Base-by-base conservation (phyloP, 148 eudicot species). In the Amaranthus palmeri region DNA sequence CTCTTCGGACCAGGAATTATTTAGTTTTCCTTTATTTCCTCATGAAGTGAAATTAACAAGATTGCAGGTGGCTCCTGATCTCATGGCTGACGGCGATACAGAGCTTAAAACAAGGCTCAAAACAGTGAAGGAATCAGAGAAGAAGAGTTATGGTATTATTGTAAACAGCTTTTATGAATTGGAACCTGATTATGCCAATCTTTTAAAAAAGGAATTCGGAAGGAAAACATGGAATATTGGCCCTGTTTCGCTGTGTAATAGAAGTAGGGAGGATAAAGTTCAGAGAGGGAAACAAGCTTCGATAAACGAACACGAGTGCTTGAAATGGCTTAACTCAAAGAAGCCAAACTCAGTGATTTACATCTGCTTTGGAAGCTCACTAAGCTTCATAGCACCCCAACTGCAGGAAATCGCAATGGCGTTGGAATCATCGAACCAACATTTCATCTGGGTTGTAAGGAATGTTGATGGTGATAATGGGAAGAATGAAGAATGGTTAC, bases 161-260 rank as follows among this genome's bases (percentile, higher is more conserved):
- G 73, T 81, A 0, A 89, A 92, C 68, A 89, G 88, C 76, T 87
- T 90, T 70, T 84, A 84, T 51, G 96, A 90, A 85, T 86, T 90
- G 15, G 96, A 90, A 64, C 83, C 87, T 0, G 88, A 72, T 4
- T 91, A 89, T 64, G 92, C 81, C 0, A 76, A 83, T 46, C 61
- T 85, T 43, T 84, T 71, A 67, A 74, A 75, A 63, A 72, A 73
- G 10, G 87, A 79, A 12, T 36, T 87, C 75, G 86, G 86, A 3
- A 80, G 83, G 54, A 78, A 75, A 54, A 75, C 88, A 4, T 91
- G 97, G 97, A 81, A 76, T 53, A 70, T 87, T 0, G 93, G 97
- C 4, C 93, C 95, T 0, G 79, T 89, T 67, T 87, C 84, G 0
- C 41, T 86, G 13, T 80, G 78, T 70, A 81, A 83, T 41, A 72